phyloP scores from a whole-genome alignment of 345 rosid genomes.

The thale cress (Arabidopsis thaliana) region DNA sequence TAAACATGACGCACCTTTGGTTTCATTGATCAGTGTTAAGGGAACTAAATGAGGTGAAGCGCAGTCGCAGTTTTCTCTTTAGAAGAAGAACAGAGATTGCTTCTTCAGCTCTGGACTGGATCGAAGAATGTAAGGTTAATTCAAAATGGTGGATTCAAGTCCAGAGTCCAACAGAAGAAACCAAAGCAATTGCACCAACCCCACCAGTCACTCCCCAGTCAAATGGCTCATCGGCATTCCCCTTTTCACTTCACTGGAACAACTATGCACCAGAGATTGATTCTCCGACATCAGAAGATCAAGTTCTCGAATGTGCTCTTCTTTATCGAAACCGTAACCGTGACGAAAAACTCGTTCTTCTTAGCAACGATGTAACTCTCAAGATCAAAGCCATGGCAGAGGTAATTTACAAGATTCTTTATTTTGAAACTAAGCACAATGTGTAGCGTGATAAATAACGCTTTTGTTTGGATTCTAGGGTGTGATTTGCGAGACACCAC shows the following conservation, averaged over 20 bases:
- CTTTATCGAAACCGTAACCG: constrained; percentile 50
- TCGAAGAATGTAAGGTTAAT: constrained; percentile 69
- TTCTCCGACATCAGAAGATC: constrained; percentile 79
- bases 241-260: constrained; percentile 37
- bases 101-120: constrained; percentile 73
- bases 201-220: constrained; percentile 75
- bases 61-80: constrained; percentile 50
- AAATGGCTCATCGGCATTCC: constrained; percentile 42
- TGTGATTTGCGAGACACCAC: constrained; percentile 72
- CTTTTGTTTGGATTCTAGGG: constrained; percentile 56
- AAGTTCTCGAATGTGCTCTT: constrained; percentile 70
- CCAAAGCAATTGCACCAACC: constrained; percentile 56
- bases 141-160: constrained; percentile 86
- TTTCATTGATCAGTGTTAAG: constrained; percentile 57
- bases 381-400: constrained; percentile 94
- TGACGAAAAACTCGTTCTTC: constrained; percentile 69
- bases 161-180: constrained; percentile 68
- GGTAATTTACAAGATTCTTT: constrained; percentile 50
- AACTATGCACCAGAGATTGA: constrained; percentile 42
- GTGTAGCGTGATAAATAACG: not conserved
- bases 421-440: not conserved
- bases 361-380: constrained; percentile 65
- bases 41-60: constrained; percentile 74
- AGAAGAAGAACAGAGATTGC: constrained; percentile 60
- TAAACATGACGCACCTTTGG: constrained; percentile 9